Evolutionary conservation across 2,329 filamentous ascomycete species (phyloP), one percentile per base, ranked within the genome.

Genomic region (Penicillium crustosum): DNA sequence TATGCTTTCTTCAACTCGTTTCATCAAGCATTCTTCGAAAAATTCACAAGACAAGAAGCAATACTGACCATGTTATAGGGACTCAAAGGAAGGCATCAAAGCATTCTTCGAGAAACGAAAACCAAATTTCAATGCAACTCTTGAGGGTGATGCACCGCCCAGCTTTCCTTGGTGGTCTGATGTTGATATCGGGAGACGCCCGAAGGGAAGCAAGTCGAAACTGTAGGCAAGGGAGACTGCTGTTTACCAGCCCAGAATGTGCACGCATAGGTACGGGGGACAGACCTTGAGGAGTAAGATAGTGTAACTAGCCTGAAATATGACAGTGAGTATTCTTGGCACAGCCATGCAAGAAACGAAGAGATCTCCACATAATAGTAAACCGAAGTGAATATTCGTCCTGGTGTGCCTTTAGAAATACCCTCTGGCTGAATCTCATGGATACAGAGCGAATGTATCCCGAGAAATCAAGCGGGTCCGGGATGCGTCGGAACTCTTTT

Each of bases 121-220:
- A 25, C 57, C 57, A 7, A 35, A 21, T 7, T 57, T 59, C 19
- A 53, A 19, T 3, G 57, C 49, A 33, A 41, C 25, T 8, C 25
- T 59, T 33, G 43, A 49, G 12, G 31, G 23, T 6, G 43, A 59
- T 41, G 57, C 57, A 17, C 57, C 57, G 9, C 57, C 27, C 2
- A 49, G 27, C 3, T 57, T 47, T 13, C 57, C 57, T 33, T 59
- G 53, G 53, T 59, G 57, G 57, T 42, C 52, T 23, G 44, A 55
- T 12, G 31, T 55, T 19, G 52, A 55, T 49, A 33, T 33, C 13
- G 52, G 52, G 19, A 39, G 44, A 33, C 36, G 38, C 13, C 52
- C 52, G 7, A 55, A 42, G 17, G 43, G 35, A 19, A 41, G 44
- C 36, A 55, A 49, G 44, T 35, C 52, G 5, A 55, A 49, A 29